Evolutionary conservation across 2,329 filamentous ascomycete genomes (phyloP).

Genomic region (Neopestalotiopsis sp.): DNA sequence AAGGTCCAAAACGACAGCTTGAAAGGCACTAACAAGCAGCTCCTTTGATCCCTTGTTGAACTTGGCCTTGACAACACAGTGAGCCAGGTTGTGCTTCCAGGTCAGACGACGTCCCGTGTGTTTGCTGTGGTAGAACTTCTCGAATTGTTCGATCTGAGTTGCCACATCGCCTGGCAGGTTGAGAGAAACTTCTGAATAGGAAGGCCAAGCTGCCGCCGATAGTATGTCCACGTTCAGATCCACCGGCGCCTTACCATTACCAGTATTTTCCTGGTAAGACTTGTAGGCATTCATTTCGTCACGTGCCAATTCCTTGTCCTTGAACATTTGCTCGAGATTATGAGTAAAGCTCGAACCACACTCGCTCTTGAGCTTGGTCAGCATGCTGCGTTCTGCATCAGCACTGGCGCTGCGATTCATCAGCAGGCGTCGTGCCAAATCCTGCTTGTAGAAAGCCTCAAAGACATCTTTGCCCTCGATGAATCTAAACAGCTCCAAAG

Average conservation of each 20-base stretch:
- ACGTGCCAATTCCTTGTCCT: slow-evolving; percentile 90
- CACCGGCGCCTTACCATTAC: slow-evolving; percentile 55
- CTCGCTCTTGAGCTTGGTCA: slow-evolving; percentile 87
- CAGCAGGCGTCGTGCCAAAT: slow-evolving; percentile 85
- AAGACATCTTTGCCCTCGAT: slow-evolving; percentile 98
- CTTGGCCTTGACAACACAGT: slow-evolving; percentile 82
- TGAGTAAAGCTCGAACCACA: slow-evolving; percentile 95
- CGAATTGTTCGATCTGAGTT: slow-evolving; percentile 80
- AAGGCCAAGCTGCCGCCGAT: slow-evolving; percentile 91
- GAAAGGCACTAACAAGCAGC: slow-evolving; percentile 87
- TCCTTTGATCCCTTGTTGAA: slow-evolving; percentile 87
- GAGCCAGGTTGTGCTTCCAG: slow-evolving; percentile 93
- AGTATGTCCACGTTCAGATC: slow-evolving; percentile 88
- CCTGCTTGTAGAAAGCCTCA: slow-evolving; percentile 99
- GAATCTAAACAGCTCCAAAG: slow-evolving; percentile 93
- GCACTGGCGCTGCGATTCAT: slow-evolving; percentile 93
- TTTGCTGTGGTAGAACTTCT: slow-evolving; percentile 85
- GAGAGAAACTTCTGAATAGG: slow-evolving; percentile 77
- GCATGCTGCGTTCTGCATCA: slow-evolving; percentile 95
- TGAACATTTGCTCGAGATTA: slow-evolving; percentile 99
- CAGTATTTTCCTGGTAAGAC: slow-evolving; percentile 60
- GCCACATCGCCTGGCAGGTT: slow-evolving; percentile 78
- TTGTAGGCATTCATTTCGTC: slow-evolving; percentile 95
- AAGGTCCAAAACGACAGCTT: slow-evolving; percentile 86
- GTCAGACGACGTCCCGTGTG: slow-evolving; percentile 85